Percentiles rank a stretch among this genome's conserved stretches.
Conservation (phyloP, 345 rosid genomes). For the Eucalyptus polyanthemos region DNA sequence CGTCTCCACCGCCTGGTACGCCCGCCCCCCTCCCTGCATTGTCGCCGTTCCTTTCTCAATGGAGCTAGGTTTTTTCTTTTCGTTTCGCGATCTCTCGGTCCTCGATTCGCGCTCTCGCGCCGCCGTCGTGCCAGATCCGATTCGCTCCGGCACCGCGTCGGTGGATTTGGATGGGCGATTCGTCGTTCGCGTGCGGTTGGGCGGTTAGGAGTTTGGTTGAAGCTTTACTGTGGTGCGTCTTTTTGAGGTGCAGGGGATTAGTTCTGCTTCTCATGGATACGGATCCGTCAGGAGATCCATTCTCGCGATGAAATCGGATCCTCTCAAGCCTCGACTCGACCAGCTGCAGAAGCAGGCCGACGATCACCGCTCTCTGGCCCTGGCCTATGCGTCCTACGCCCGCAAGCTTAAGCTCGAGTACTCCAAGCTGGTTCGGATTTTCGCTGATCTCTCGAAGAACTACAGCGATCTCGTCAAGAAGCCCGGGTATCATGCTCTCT, state of each 20-base stretch:
- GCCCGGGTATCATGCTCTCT: constrained; percentile 46
- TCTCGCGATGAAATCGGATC: constrained; percentile 77
- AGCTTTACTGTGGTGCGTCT: not conserved
- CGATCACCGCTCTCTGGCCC: constrained; percentile 70
- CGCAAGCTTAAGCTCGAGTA: constrained; percentile 93
- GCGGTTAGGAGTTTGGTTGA: not conserved
- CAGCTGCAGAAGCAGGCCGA: constrained; percentile 98
- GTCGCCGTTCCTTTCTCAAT: not conserved
- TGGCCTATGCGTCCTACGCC: constrained; percentile 89
- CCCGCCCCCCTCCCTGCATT: not conserved
- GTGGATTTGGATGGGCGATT: not conserved
- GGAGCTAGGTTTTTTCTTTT: not conserved
- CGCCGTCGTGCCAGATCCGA: not conserved
- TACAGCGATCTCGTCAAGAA: constrained; percentile 76
- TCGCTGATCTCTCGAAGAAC: constrained; percentile 80
- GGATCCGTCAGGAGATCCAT: constrained; percentile 67
- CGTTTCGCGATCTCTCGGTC: not conserved
- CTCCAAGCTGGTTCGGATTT: constrained; percentile 74
- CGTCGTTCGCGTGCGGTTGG: not conserved
- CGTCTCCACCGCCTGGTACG: constrained; percentile 34
- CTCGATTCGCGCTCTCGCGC: not conserved
- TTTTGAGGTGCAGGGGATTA: constrained; percentile 21
- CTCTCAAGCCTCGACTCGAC: constrained; percentile 73
- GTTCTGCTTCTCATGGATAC: constrained; percentile 16
- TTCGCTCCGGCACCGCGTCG: not conserved